Evolutionary conservation across 2,329 filamentous ascomycete genomes (phyloP).

Genomic region (Colletotrichum navitas): DNA sequence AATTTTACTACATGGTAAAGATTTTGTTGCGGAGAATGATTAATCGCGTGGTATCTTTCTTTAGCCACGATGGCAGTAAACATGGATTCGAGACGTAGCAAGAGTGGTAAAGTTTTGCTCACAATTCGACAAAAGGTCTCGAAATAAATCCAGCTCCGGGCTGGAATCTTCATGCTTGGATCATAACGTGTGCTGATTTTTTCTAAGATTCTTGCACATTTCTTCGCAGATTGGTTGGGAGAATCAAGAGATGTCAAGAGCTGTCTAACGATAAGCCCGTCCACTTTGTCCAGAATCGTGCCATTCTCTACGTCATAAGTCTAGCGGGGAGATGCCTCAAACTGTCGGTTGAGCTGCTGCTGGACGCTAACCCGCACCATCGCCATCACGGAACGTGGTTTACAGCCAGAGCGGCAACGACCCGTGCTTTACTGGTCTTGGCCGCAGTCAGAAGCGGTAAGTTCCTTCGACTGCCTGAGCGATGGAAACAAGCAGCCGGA

Average conservation of each 20-base stretch:
- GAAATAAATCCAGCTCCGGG: neutral
- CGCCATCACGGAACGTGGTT: conserved; percentile 52
- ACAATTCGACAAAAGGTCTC: neutral
- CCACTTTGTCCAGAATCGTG: conserved; percentile 45
- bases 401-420: conserved; percentile 43
- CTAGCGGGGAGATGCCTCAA: conserved; percentile 44
- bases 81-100: conserved; percentile 43
- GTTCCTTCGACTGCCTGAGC: conserved; percentile 38
- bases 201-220: conserved; percentile 40
- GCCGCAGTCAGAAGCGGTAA: conserved; percentile 44
- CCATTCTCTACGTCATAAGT: conserved; percentile 36
- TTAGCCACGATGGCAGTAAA: conserved; percentile 41
- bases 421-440: conserved; percentile 46
- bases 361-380: conserved; percentile 46
- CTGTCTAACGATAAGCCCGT: conserved; percentile 42
- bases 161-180: neutral
- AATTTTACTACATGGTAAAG: conserved; percentile 50
- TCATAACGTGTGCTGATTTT: neutral
- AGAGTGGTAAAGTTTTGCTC: conserved; percentile 30
- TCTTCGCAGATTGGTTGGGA: conserved; percentile 36
- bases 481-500: conserved; percentile 45
- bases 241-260: conserved; percentile 22
- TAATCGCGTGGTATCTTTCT: conserved; percentile 30
- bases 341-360: conserved; percentile 44
- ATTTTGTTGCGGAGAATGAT: conserved; percentile 48